Base-by-base conservation (phyloP, 768 basidiomycete genomes). In the Leucocoprinus sp. region DNA sequence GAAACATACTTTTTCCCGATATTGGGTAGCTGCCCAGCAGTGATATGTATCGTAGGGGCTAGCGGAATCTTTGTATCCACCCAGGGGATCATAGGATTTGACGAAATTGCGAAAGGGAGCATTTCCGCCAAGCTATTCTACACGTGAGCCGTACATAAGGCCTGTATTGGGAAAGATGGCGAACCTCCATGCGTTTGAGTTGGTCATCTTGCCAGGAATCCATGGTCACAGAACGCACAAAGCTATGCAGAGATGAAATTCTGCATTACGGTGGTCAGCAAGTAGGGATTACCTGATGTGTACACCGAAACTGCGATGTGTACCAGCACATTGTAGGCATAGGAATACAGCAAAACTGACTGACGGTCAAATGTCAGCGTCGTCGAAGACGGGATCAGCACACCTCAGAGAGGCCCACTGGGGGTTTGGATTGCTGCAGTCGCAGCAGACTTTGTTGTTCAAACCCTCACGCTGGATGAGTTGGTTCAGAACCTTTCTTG, bases 191-290 rank as follows among this genome's bases (percentile, higher is more conserved):
- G 52, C 88, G 75, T 56, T 62, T 81, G 52, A 91, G 67, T 63
- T 96, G 92, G 49, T 93, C 90, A 28, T 81, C 76, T 53, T 87
- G 83, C 91, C 93, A 96, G 53, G 91, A 86, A 65, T 96, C 93
- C 93, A 96, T 97, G 43, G 92, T 92, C 52, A 93, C 79, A 33
- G 88, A 91, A 60, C 93, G 75, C 45, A 95, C 89, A 64, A 93
- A 95, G 61, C 86, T 89, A 64, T 74, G 51, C 26, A 54, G 42
- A 51, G 19, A 48, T 63, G 45, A 60, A 55, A 49, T 54, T 41
- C 9, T 42, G 31, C 15, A 42, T 40, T 43, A n/a, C 18, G 14
- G 29, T 50, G 55, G 53, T 50, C 39, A 27, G 42, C 29, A 53
- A 42, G 29, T 51, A 45, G 55, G 29, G 59, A 65, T 54, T 52